Evolutionary conservation across 2,329 filamentous ascomycete species (phyloP), one percentile per base, ranked within the genome.

Genomic region (Diaporthe ampelina): DNA sequence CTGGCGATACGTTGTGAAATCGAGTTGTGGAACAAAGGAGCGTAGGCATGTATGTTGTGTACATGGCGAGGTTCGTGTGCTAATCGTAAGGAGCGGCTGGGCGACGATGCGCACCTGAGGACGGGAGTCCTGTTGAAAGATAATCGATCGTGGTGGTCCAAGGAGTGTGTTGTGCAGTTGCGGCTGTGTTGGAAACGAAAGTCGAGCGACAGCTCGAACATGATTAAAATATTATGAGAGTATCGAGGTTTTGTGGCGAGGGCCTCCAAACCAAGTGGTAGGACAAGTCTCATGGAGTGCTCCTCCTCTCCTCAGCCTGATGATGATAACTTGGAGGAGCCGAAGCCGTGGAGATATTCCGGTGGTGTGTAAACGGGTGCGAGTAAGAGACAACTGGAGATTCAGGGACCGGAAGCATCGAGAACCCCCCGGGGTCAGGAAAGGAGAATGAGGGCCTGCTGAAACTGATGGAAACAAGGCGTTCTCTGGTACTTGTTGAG

Each of bases 381-480:
- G 79, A 80, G 72, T 80, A 81, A 29, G 84, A 79, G 50, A 85
- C 76, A 3, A 76, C 61, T 17, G 85, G 85, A 56, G 86, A 87
- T 78, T 87, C 86, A 73, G 86, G 85, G 29, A 84, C 81, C 40
- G 85, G 84, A 73, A 86, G 83, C 84, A 84, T 85, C 78, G 83
- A 80, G 73, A 85, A 81, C 52, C 84, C 83, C 86, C 84, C 21
- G 86, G 81, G 70, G 81, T 80, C 74, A 86, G 81, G 77, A 86
- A 87, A 65, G 85, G 86, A 59, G 87, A 88, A 21, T 85, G 84
- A 68, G 83, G 82, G 73, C 76, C 75, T 59, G 82, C 80, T 72
- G 82, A 79, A 70, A 83, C 80, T 54, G 84, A 81, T 69, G 83
- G 77, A 65, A 85, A 83, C 67, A 82, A 79, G 54, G 84, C 79